Conservation (phyloP, 192 early-diverging fungal species). For the Linnemannia exigua region DNA sequence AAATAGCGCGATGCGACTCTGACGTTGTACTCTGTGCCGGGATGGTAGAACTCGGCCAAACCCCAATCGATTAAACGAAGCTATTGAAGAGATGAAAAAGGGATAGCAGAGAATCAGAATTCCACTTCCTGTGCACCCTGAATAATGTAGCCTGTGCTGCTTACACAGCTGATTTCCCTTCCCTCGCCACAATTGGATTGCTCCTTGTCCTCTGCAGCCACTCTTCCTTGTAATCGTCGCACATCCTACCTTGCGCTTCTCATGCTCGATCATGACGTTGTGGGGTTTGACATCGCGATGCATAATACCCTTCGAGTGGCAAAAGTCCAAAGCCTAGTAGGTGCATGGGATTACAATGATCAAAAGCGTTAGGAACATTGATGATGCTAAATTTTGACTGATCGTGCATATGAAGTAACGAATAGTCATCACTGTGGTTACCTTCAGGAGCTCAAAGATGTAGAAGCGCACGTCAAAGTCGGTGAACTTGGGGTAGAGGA, state of each 20-base stretch:
- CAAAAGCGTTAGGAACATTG: constrained; percentile 7
- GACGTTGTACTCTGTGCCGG: constrained; percentile 97
- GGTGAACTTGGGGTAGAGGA: constrained; percentile 93
- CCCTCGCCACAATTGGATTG: neutral
- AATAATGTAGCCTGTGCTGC: neutral
- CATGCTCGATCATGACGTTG: constrained; percentile 99
- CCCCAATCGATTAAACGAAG: constrained; percentile 99
- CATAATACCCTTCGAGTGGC: constrained; percentile 99
- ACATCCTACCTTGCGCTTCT: constrained; percentile 79
- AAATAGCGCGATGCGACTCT: constrained; percentile 99
- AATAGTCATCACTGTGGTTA: constrained; percentile 33
- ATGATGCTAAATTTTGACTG: neutral
- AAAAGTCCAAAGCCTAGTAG: constrained; percentile 92
- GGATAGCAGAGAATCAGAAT: neutral
- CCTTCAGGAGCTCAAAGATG: constrained; percentile 96
- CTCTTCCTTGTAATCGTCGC: neutral
- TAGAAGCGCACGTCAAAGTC: constrained; percentile 98
- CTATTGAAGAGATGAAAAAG: constrained; percentile 54
- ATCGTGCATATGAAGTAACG: neutral
- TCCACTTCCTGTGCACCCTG: neutral
- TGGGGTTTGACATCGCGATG: constrained; percentile 99
- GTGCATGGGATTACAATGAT: neutral
- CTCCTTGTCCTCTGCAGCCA: neutral
- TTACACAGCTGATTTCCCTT: neutral
- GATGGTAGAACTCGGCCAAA: constrained; percentile 99